Evolutionary conservation across 2,329 filamentous ascomycete species (phyloP).

Genomic region (Coleophoma eucalyptorum): DNA sequence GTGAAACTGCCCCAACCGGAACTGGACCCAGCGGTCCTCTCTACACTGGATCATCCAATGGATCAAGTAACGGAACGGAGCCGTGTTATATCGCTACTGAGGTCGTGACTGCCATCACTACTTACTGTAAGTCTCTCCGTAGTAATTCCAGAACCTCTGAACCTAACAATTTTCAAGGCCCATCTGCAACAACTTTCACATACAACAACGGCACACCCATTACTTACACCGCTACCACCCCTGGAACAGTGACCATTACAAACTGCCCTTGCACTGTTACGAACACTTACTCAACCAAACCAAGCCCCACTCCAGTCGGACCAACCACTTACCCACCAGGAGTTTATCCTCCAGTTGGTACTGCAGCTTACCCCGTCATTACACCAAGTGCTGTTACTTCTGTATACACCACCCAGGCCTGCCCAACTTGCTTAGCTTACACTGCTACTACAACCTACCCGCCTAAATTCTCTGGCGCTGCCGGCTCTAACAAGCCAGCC

Average conservation of each 20-base stretch:
- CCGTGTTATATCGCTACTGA: background rate
- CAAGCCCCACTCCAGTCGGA: background rate
- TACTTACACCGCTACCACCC: slow-evolving; percentile 2
- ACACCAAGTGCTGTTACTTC: background rate
- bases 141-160: background rate
- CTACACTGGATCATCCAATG: background rate
- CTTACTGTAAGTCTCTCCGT: background rate
- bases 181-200: background rate
- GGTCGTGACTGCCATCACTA: too few relatives aligned
- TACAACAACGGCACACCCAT: background rate
- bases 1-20: background rate
- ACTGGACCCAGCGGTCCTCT: background rate
- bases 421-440: too few relatives aligned
- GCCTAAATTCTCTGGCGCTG: background rate
- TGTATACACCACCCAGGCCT: background rate
- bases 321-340: background rate
- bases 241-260: background rate
- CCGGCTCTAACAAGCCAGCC: background rate
- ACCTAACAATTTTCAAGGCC: too few relatives aligned
- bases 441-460: background rate
- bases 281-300: too few relatives aligned
- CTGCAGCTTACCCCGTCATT: background rate
- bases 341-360: background rate
- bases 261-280: background rate
- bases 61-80: background rate